Conservation (phyloP, 352 stramenopile species). For the Phytopythium cucurbitacearum region DNA sequence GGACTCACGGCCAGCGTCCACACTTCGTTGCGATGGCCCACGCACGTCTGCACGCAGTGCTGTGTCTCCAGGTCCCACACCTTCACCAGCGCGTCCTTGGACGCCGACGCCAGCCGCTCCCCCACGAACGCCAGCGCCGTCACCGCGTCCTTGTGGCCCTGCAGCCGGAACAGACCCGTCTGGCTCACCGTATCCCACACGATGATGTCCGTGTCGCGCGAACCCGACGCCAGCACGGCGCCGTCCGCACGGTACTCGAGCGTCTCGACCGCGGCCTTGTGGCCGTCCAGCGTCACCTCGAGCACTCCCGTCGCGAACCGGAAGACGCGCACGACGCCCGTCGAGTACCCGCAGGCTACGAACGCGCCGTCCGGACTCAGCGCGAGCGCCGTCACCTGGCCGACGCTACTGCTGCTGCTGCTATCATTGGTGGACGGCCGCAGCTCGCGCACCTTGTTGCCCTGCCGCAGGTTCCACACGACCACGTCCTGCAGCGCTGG, state of each 20-base stretch:
- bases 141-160: conserved; percentile 91
- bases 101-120: conserved; percentile 67
- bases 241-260: conserved; percentile 78
- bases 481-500: conserved; percentile 87
- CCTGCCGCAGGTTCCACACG: conserved; percentile 91
- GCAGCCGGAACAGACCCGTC: conserved; percentile 86
- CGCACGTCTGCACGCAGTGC: conserved; percentile 93
- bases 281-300: conserved; percentile 86
- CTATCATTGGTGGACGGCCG: conserved; percentile 11
- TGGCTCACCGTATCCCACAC: conserved; percentile 93
- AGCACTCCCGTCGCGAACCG: conserved; percentile 69
- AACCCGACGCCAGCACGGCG: conserved; percentile 78
- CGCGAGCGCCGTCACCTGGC: conserved; percentile 76
- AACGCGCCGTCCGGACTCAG: conserved; percentile 75
- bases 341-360: conserved; percentile 84
- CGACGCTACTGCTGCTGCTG: conserved; percentile 13
- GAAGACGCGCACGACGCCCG: conserved; percentile 75
- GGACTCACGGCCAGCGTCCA: conserved; percentile 86
- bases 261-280: conserved; percentile 75
- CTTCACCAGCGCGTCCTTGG: conserved; percentile 93
- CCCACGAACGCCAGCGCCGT: conserved; percentile 80
- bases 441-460: conserved; percentile 78
- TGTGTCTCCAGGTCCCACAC: conserved; percentile 93
- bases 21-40: conserved; percentile 91
- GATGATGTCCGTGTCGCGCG: conserved; percentile 91